Evolutionary conservation across 179 eudicot species (phyloP), one percentile per base, ranked within the genome.

Genomic region (Camellia oleifera): DNA sequence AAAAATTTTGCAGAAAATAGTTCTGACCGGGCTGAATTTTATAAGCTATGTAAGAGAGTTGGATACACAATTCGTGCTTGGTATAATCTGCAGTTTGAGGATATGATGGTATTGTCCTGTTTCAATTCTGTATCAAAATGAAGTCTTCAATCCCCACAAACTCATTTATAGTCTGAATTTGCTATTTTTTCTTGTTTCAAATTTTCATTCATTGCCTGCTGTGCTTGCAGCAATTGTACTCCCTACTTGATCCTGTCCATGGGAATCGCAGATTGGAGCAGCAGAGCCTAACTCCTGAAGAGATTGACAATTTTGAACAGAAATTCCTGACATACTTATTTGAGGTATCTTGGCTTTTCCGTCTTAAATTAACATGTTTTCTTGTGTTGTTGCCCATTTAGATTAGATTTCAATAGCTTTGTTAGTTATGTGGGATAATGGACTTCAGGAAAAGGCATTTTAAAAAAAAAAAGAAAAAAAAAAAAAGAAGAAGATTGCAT

Each of bases 31-130:
- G 81, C 86, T 46, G 98, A 96, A 81, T 96, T 94, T 81, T 78
- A 91, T 79, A 96, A 89, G 91, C 92, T 96, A 13, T 92, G 96
- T 90, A 96, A 94, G 90, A 88, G 99, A 72, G 89, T 91, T 77
- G 99, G 94, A 82, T 96, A 96, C 87, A 94, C 97, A n/a, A 83
- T 96, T 74, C 94, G 98, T 66, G 98, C 99, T 66, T 96, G 98
- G 99, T 96, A 96, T 85, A 89, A 88, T 75, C 88, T 96, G 18
- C 98, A 96, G 65, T 96, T 96, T 65, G 99, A 96, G 89, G 98
- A 96, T 88, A 89, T 96, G 76, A 94, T 96, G 99, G 99, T 96
- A 90, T 58, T 78, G 40, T 85, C 54, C 57, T 79, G 67, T 81
- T 32, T 54, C 65, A 46, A 66, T 57, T 20, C 61, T 13, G 18